Conservation (phyloP, 2,329 filamentous ascomycete genomes). For the Epichloe brachyelytri region DNA sequence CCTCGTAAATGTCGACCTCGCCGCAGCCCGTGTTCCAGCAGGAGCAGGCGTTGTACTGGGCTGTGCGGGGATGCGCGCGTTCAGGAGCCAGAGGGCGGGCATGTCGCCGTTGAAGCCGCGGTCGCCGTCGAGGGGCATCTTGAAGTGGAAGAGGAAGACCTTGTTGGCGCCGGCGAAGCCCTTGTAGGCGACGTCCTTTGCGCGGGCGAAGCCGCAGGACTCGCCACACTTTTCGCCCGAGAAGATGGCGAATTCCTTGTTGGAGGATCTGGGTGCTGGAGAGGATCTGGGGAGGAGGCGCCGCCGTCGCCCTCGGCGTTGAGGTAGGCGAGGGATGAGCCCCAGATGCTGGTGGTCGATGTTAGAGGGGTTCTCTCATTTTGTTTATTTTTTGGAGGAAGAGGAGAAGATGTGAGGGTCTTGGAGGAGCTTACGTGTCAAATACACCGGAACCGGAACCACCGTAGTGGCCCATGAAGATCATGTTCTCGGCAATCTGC, state of each 20-base stretch:
- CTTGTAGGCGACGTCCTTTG: constrained; percentile 35
- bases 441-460: constrained; percentile 29
- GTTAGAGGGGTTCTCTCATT: neutral
- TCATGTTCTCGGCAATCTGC: constrained; percentile 28
- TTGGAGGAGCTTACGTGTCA: constrained; percentile 24
- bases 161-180: constrained; percentile 60
- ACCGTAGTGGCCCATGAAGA: constrained; percentile 37
- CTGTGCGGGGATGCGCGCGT: constrained; percentile 55
- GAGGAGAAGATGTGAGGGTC: too few relatives aligned
- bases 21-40: constrained; percentile 60
- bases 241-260: constrained; percentile 33
- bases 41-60: constrained; percentile 58
- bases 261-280: constrained; percentile 26
- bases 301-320: constrained; percentile 27
- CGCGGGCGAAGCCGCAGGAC: constrained; percentile 32
- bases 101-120: constrained; percentile 47
- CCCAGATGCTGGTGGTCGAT: constrained; percentile 23
- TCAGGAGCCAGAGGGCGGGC: constrained; percentile 66
- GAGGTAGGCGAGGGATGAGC: constrained; percentile 33
- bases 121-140: constrained; percentile 51
- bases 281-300: constrained; percentile 26
- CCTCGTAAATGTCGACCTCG: constrained; percentile 65
- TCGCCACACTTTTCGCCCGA: constrained; percentile 29
- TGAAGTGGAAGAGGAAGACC: constrained; percentile 61
- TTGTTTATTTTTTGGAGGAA: neutral